A percentile compares a stretch with the other conserved stretches of the same genome.
phyloP scores from a whole-genome alignment of 2,329 filamentous ascomycete genomes.

The Pestalotiopsis sp. region DNA sequence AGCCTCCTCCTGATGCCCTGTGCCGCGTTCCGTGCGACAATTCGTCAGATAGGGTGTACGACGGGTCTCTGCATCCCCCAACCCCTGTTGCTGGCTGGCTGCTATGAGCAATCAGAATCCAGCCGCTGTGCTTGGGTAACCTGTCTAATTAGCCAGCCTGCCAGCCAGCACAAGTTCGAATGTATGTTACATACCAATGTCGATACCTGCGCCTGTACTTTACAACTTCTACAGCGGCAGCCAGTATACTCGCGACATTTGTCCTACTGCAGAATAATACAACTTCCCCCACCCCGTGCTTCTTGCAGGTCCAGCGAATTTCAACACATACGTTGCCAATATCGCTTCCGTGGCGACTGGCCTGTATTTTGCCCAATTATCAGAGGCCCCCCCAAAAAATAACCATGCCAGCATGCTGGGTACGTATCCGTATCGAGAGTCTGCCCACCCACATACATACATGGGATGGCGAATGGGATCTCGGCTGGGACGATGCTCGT shows the following conservation, averaged over 20 bases:
- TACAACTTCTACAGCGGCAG: neutral
- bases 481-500: neutral
- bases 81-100: neutral
- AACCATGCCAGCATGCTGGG: neutral
- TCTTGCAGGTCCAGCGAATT: neutral
- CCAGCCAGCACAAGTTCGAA: neutral
- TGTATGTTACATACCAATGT: neutral
- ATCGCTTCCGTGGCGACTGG: neutral
- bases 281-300: neutral
- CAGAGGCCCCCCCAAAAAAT: neutral
- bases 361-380: neutral
- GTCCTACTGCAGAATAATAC: neutral
- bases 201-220: neutral
- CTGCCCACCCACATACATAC: neutral
- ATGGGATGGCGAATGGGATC: neutral
- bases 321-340: neutral
- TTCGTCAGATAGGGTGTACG: neutral
- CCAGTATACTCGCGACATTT: neutral
- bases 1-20: neutral
- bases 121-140: neutral
- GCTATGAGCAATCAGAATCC: neutral
- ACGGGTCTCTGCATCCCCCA: neutral
- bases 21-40: constrained; percentile 7
- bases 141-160: neutral
- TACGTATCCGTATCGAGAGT: neutral